Base-by-base conservation (phyloP, 2,329 filamentous ascomycete genomes). In the Trichoderma endophyticum region DNA sequence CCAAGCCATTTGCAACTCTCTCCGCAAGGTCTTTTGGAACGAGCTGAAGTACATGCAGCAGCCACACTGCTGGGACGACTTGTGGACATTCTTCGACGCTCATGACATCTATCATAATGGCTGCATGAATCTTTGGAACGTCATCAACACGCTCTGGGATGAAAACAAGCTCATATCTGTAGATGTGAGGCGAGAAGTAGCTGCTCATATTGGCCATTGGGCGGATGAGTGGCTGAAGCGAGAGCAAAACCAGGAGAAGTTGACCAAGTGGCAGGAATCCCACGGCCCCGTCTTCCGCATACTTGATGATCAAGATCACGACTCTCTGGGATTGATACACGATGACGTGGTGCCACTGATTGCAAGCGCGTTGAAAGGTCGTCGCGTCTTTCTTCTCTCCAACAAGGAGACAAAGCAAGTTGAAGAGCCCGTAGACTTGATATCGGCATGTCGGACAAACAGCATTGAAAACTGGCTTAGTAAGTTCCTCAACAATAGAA, bases 31-130 rank as follows among this genome's bases (percentile, higher is more conserved):
- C 51, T 77, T 81, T 62, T 83, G 81, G 81, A 65, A 78, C 1
- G 67, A 76, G 12, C 80, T 86, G 78, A 80, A 77, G 72, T 39
- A 43, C 1, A 81, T 84, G 77, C 73, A 68, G 24, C 59, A 76
- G 24, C 80, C 78, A 2, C 18, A 76, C 32, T 77, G 70, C 73
- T 84, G 81, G 77, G 80, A 81, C 43, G 82, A 85, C 30, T 77
- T 88, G 26, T 86, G 83, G 78, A 75, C 77, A 2, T 87, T 84
- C 74, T 88, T 85, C 62, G 86, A 88, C 73, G 80, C 82, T 1
- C 72, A 77, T 11, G 86, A 88, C 64, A 78, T 88, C 32, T 88
- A 85, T 76, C 62, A 80, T 43, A 79, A 82, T 14, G 86, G 86
- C 8, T 83, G 83, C 0, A 78, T 83, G 73, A 88, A 88, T 73